A percentile compares a stretch with the other conserved stretches of the same genome.
Conservation (phyloP, 108 stramenopile species). For the Seminavis robusta region DNA sequence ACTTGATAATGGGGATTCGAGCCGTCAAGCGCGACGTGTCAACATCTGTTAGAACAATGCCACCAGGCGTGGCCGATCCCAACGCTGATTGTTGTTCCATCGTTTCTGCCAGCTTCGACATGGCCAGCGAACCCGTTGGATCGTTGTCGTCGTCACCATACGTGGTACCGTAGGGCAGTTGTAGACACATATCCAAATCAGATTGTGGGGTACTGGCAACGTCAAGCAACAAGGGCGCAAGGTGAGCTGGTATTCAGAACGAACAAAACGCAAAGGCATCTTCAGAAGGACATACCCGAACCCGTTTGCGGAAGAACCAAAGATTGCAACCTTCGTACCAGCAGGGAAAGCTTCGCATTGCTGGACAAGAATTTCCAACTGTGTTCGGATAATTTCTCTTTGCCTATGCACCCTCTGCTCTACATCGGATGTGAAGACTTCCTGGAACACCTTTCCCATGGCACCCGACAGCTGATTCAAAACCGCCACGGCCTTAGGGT, state of each 20-base stretch:
- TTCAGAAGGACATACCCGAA: constrained; percentile 59
- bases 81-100: constrained; percentile 57
- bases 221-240: neutral
- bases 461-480: constrained; percentile 65
- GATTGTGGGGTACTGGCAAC: constrained; percentile 51
- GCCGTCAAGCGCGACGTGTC: constrained; percentile 88
- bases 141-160: constrained; percentile 38
- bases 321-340: constrained; percentile 74
- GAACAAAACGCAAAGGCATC: neutral
- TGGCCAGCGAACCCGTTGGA: constrained; percentile 60
- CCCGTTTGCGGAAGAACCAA: constrained; percentile 88
- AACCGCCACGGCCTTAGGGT: constrained; percentile 38
- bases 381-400: constrained; percentile 60
- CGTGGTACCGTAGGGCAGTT: constrained; percentile 46
- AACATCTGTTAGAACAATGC: constrained; percentile 90
- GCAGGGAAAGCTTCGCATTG: constrained; percentile 70
- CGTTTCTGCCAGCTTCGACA: constrained; percentile 67
- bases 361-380: constrained; percentile 50
- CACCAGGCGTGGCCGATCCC: constrained; percentile 16
- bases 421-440: constrained; percentile 35
- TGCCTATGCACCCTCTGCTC: constrained; percentile 53
- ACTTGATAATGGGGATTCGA: constrained; percentile 95
- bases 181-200: constrained; percentile 86
- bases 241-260: neutral
- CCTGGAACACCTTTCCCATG: constrained; percentile 55